These are phyloP conservation scores for Alternaria infectoria DNA, from an alignment of 2,329 filamentous ascomycete genomes.

Conservation along the genomic window DNA sequence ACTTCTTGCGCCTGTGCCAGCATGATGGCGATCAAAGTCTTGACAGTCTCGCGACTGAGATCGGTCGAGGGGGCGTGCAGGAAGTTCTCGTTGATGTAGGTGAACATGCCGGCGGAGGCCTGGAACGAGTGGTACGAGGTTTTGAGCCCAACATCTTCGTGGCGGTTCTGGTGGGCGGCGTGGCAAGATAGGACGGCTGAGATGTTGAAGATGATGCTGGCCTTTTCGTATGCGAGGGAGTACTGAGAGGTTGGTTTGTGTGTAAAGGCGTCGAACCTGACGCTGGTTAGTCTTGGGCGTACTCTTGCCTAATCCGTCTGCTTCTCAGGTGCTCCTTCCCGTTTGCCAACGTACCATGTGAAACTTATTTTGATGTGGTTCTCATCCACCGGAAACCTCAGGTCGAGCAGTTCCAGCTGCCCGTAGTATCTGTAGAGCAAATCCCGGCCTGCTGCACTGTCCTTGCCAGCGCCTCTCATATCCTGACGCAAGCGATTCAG, in stretches of 20 bases:
- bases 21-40: conserved; percentile 90
- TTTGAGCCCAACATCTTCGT: conserved; percentile 91
- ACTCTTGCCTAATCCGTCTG: not conserved
- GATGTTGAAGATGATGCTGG: conserved; percentile 99
- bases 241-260: conserved; percentile 97
- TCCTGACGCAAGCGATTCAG: conserved; percentile 96
- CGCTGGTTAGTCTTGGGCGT: conserved; percentile 24
- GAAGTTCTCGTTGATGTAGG: conserved; percentile 99
- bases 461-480: conserved; percentile 95
- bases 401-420: conserved; percentile 90
- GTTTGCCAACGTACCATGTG: conserved; percentile 73
- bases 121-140: conserved; percentile 98
- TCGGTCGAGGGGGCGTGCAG: conserved; percentile 96
- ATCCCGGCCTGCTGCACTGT: conserved; percentile 91
- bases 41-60: conserved; percentile 92
- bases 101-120: conserved; percentile 98
- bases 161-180: conserved; percentile 88
- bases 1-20: conserved; percentile 96
- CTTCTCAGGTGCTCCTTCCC: not conserved
- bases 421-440: conserved; percentile 97
- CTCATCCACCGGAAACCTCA: conserved; percentile 96
- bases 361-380: conserved; percentile 99
- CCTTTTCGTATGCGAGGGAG: conserved; percentile 96
- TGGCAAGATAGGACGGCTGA: conserved; percentile 96
- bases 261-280: conserved; percentile 98